Conservation (phyloP, 139 green algal genomes). For the Chlorella sp. region DNA sequence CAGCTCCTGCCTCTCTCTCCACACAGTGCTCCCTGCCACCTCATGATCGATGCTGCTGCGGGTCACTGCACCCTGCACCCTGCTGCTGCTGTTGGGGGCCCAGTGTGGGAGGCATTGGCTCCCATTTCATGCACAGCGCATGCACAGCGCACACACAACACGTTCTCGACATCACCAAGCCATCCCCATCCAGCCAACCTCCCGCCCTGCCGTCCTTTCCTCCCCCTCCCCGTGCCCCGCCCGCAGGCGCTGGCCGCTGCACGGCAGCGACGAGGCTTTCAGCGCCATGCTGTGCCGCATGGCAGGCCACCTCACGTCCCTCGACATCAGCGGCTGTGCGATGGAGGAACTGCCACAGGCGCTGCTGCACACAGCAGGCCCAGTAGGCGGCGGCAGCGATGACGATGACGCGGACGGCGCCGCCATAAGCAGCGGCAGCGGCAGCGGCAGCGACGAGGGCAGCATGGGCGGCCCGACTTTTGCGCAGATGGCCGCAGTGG, state of each 20-base stretch:
- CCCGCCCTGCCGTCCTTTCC: background rate
- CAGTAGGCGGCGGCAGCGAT: background rate
- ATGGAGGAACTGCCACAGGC: background rate
- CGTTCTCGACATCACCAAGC: background rate
- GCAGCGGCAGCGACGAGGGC: background rate
- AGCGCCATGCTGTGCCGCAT: slow-evolving; percentile 9
- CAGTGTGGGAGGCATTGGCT: too few species aligned
- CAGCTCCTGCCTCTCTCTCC: background rate
- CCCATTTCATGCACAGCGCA: background rate
- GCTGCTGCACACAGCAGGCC: background rate
- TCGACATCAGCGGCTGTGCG: slow-evolving; percentile 3
- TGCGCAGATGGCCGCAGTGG: background rate
- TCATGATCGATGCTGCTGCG: background rate
- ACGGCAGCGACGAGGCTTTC: slow-evolving; percentile 30
- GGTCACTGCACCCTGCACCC: too few species aligned
- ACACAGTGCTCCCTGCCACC: background rate
- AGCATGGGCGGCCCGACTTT: background rate
- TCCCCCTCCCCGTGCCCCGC: background rate
- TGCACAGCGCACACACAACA: too few species aligned
- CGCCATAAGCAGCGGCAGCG: background rate
- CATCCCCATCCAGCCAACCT: background rate
- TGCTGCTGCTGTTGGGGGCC: too few species aligned
- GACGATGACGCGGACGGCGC: background rate
- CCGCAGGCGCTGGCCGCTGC: slow-evolving; percentile 23
- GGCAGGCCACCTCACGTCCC: background rate